phyloP scores from a whole-genome alignment of 805 yeast genomes.

The Suhomyces vadensis region DNA sequence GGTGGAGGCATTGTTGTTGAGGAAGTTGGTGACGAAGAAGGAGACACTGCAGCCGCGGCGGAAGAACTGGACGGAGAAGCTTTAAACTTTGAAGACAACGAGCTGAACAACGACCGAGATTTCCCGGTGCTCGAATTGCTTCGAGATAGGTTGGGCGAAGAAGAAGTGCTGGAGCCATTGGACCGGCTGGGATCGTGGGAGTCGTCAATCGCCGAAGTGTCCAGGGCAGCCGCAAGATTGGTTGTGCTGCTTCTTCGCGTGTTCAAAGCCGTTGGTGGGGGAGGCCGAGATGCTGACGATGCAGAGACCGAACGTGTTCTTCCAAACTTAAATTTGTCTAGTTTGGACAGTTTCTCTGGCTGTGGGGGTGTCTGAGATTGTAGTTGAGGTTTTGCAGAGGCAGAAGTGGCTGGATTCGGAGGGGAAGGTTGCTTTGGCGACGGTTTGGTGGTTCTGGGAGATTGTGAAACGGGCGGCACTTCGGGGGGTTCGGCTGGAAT shows the following conservation, averaged over 20 bases:
- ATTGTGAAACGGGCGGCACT: not conserved
- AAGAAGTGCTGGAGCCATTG: conserved; percentile 2
- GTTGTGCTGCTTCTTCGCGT: conserved; percentile 12
- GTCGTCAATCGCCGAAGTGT: conserved; percentile 3
- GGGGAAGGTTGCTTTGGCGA: not conserved
- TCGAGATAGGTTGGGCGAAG: conserved; percentile 18
- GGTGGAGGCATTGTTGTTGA: not conserved
- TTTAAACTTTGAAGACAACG: conserved; percentile 43
- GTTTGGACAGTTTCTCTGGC: conserved; percentile 16
- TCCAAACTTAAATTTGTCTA: conserved; percentile 26
- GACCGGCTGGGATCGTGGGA: not conserved
- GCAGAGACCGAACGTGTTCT: conserved; percentile 29
- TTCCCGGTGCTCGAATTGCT: conserved; percentile 16
- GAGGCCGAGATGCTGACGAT: conserved; percentile 9
- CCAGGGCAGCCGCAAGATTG: conserved; percentile 3
- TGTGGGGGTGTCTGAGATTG: not conserved
- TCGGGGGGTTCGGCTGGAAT: not conserved
- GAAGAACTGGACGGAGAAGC: conserved; percentile 3
- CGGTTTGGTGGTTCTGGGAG: not conserved
- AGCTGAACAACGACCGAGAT: conserved; percentile 34
- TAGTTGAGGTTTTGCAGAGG: not conserved
- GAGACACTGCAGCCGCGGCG: not conserved
- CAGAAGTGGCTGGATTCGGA: not conserved
- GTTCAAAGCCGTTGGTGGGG: not conserved
- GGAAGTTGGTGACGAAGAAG: not conserved